Percentiles rank a stretch among this genome's conserved stretches.
These are phyloP conservation scores for Alternaria triticimaculans DNA, from an alignment of 2,329 filamentous ascomycete genomes.

Conservation along the genomic window DNA sequence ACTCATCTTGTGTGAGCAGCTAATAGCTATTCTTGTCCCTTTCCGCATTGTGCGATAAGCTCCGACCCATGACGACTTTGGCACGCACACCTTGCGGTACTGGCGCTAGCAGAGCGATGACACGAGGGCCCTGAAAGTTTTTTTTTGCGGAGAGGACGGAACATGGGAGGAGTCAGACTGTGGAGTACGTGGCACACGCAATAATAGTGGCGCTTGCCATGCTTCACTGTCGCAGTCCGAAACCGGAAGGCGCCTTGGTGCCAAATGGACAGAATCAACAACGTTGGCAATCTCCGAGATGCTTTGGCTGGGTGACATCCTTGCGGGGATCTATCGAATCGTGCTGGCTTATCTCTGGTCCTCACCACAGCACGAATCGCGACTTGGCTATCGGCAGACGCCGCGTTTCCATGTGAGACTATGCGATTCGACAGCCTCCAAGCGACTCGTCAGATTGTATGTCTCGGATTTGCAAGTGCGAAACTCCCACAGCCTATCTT, in stretches of 20 bases:
- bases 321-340: conserved; percentile 20
- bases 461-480: conserved; percentile 4
- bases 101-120: conserved; percentile 11
- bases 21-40: conserved; percentile 22
- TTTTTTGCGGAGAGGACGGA: conserved; percentile 14
- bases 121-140: conserved; percentile 6
- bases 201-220: conserved; percentile 3
- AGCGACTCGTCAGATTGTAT: not conserved
- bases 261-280: not conserved
- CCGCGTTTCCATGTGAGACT: conserved; percentile 2
- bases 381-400: conserved; percentile 13
- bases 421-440: conserved; percentile 3
- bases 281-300: conserved; percentile 16
- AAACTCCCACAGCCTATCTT: conserved; percentile 7
- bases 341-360: conserved; percentile 16
- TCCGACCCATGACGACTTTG: conserved; percentile 7
- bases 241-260: conserved; percentile 16
- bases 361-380: conserved; percentile 8
- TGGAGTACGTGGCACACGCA: conserved; percentile 15
- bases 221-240: conserved; percentile 12
- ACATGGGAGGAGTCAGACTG: conserved; percentile 8
- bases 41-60: conserved; percentile 31
- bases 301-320: conserved; percentile 8
- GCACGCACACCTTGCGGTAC: conserved; percentile 12
- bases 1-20: conserved; percentile 14